Evolutionary conservation across 1,284 basidiomycete genomes (phyloP).

Genomic region (Kalmanozyma brasiliensis): DNA sequence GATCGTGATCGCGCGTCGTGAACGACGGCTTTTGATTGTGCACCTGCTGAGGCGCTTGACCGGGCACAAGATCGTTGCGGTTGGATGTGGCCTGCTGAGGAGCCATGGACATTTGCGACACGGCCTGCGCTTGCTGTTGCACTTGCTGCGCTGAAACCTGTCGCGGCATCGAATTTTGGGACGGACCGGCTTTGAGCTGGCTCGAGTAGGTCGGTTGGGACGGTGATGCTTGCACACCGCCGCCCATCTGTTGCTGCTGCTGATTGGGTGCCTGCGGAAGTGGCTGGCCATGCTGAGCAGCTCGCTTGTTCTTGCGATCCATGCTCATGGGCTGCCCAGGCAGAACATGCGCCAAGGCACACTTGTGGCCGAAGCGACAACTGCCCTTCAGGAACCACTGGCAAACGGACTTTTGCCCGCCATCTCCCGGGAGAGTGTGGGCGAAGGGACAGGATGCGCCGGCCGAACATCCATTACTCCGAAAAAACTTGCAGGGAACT

Average conservation of each 20-base stretch:
- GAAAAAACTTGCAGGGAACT: conserved; percentile 98
- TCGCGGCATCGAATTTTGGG: conserved; percentile 1
- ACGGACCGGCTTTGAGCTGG: conserved; percentile 11
- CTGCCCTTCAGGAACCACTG: conserved; percentile 89
- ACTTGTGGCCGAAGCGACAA: conserved; percentile 98
- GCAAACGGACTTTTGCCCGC: conserved; percentile 80
- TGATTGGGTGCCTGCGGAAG: conserved; percentile 34
- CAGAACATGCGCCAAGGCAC: conserved; percentile 81
- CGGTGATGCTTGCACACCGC: conserved; percentile 5
- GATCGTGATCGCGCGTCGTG: conserved; percentile 80
- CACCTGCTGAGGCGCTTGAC: conserved; percentile 16
- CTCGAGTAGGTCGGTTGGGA: not conserved
- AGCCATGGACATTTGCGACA: conserved; percentile 7
- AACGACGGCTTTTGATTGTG: conserved; percentile 70
- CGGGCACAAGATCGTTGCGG: conserved; percentile 5
- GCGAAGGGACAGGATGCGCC: conserved; percentile 96
- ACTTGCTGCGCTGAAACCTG: conserved; percentile 21
- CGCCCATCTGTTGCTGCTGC: conserved; percentile 7
- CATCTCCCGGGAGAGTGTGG: conserved; percentile 72
- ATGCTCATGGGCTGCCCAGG: conserved; percentile 86
- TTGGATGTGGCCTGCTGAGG: conserved; percentile 14
- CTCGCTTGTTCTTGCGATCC: conserved; percentile 98
- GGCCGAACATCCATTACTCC: conserved; percentile 77
- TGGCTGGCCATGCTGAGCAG: conserved; percentile 75
- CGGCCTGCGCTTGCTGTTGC: conserved; percentile 11